phyloP scores from a whole-genome alignment of 345 rosid genomes.

The Trapa bicornis region DNA sequence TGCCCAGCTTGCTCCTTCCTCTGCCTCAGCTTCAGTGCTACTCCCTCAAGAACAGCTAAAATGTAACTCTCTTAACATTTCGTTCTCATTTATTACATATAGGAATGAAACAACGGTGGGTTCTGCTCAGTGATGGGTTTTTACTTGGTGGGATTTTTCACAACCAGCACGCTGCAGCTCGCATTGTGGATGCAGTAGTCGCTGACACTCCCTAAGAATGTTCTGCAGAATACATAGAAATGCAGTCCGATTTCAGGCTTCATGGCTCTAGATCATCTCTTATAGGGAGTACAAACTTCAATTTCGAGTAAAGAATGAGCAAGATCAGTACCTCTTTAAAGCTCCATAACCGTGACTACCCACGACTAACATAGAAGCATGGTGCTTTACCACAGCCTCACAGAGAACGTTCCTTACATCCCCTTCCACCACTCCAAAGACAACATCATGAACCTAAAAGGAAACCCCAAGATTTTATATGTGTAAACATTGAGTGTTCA shows the following conservation, averaged over 20 bases:
- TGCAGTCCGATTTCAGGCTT: too few relatives aligned
- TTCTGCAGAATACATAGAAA: slow-evolving; percentile 35
- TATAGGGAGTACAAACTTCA: not conserved
- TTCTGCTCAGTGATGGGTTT: not conserved
- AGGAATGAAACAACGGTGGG: not conserved
- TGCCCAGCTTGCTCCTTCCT: not conserved
- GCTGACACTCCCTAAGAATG: slow-evolving; percentile 81
- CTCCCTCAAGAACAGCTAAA: not conserved
- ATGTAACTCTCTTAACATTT: not conserved
- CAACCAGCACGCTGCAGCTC: slow-evolving; percentile 79
- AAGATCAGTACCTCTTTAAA: slow-evolving; percentile 45
- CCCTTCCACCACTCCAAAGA: slow-evolving; percentile 50
- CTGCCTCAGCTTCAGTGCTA: not conserved
- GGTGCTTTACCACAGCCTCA: slow-evolving; percentile 63
- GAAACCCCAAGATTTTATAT: not conserved
- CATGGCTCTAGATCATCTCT: not conserved
- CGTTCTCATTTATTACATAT: not conserved
- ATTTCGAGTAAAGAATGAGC: not conserved
- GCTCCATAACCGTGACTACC: slow-evolving; percentile 96
- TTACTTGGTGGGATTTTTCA: slow-evolving; percentile 47
- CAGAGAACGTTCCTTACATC: slow-evolving; percentile 81
- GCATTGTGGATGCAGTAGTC: slow-evolving; percentile 87
- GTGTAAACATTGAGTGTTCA: not conserved
- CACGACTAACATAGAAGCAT: slow-evolving; percentile 60
- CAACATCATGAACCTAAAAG: slow-evolving; percentile 39